Evolutionary conservation across 768 basidiomycete genomes (phyloP).

Genomic region (Leucocoprinus birnbaumii): DNA sequence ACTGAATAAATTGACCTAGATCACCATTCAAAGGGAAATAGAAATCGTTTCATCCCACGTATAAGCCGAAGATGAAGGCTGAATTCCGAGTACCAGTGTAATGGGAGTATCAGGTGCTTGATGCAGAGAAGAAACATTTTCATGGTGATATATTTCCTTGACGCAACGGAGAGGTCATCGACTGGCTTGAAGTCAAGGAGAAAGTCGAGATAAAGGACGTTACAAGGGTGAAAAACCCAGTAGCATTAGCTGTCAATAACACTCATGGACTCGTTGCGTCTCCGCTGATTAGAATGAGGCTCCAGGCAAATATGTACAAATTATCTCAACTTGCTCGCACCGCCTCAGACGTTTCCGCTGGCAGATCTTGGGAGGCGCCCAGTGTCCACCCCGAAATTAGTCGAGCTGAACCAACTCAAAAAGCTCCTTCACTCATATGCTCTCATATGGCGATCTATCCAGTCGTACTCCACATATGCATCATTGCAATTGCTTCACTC

Average conservation of each 20-base stretch:
- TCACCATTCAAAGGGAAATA: slow-evolving; percentile 15
- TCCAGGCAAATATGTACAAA: background rate
- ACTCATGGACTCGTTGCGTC: slow-evolving; percentile 1
- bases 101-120: slow-evolving; percentile 1
- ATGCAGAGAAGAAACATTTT: slow-evolving; percentile 12
- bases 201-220: background rate
- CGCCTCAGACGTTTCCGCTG: too few relatives aligned
- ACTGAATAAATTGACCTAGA: background rate
- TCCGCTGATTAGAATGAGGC: background rate
- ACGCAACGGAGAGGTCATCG: slow-evolving; percentile 1
- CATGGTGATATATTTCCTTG: background rate
- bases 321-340: too few relatives aligned
- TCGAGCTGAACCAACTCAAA: too few relatives aligned
- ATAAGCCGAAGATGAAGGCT: slow-evolving; percentile 7
- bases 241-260: background rate
- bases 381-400: too few relatives aligned
- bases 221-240: too few relatives aligned
- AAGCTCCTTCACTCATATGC: too few relatives aligned
- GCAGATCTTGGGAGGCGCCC: too few relatives aligned
- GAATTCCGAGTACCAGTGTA: background rate
- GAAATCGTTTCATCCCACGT: slow-evolving; percentile 7
- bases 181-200: background rate
- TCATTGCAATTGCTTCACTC: too few relatives aligned
- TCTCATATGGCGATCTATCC: too few relatives aligned
- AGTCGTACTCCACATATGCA: too few relatives aligned